Percentiles rank a stretch among this genome's conserved stretches.
phyloP scores from a whole-genome alignment of 208 protist species.

The Leishmania guyanensis region DNA sequence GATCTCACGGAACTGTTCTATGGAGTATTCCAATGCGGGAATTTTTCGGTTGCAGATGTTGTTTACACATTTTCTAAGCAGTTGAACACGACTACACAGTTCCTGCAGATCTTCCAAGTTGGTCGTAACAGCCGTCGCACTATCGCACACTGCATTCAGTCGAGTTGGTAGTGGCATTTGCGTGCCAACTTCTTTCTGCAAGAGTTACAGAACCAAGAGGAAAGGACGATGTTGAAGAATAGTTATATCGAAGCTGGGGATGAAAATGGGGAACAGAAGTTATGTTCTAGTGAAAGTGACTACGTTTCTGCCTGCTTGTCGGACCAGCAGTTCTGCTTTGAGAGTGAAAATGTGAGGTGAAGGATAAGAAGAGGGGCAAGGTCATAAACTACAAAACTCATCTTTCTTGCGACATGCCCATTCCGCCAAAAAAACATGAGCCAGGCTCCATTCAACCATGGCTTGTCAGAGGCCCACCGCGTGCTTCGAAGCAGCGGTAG shows the following conservation, averaged over 20 bases:
- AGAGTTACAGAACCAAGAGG: too few relatives aligned
- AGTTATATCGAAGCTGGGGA: neutral
- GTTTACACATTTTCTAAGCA: slow-evolving; percentile 8
- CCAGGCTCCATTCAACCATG: too few relatives aligned
- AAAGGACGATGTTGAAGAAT: neutral
- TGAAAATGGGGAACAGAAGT: neutral
- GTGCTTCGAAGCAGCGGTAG: too few relatives aligned
- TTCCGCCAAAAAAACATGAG: too few relatives aligned
- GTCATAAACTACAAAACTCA: neutral
- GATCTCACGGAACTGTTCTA: slow-evolving; percentile 28
- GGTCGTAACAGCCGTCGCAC: slow-evolving; percentile 4
- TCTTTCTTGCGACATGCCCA: too few relatives aligned
- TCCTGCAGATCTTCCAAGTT: slow-evolving; percentile 19
- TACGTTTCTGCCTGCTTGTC: neutral
- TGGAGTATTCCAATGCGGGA: slow-evolving; percentile 24
- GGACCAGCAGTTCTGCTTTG: neutral
- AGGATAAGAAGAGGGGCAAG: neutral
- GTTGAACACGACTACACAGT: slow-evolving; percentile 17
- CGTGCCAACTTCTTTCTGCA: neutral
- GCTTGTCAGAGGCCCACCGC: too few relatives aligned
- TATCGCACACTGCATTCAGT: slow-evolving; percentile 37
- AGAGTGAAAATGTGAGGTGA: neutral
- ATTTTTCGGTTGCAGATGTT: slow-evolving; percentile 20
- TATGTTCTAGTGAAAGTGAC: neutral
- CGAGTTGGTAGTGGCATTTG: slow-evolving; percentile 21